Evolutionary conservation across 2,329 filamentous ascomycete species (phyloP), one percentile per base, ranked within the genome.

Genomic region (Fusarium sp.): DNA sequence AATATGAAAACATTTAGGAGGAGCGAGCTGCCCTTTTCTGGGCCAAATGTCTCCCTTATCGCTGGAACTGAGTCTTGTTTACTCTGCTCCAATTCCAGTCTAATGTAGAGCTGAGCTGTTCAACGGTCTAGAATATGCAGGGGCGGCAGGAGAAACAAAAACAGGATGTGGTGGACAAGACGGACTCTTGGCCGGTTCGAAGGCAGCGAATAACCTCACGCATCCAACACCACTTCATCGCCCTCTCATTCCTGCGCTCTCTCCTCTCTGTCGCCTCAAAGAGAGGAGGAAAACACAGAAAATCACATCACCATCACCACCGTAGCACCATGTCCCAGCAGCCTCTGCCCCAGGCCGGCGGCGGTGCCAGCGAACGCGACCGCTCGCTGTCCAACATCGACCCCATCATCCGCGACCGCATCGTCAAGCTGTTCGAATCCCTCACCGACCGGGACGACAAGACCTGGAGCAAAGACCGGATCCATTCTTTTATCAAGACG

Each of bases 381-480:
- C 82, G 80, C 60, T 76, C 75, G 43, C 77, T 88, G 71, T 73
- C 80, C 40, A 77, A 80, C 23, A 64, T 89, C 44, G 81, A 82
- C 68, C 71, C 79, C 6, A 73, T 80, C 7, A 71, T 85, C 31
- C 70, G 84, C 39, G 69, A 76, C 8, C 82, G 86, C 58, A 79
- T 89, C 16, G 79, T 82, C 70, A 80, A 79, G 59, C 80, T 88
- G 54, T 89, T 85, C 76, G 74, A 80, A 40, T 73, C 78, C 18
- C 82, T 87, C 59, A 82, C 82, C 62, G 81, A 81, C 52, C 70
- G 77, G 10, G 75, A 78, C 7, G 66, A 72, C 39, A 76, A 81
- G 43, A 78, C 80, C 37, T 89, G 87, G 87, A 80, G 81, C 57
- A 78, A 76, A 39, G 80, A 82, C 23, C 82, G 86, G 66, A 80